phyloP scores from a whole-genome alignment of 83 land plant genomes.

The Thuja plicata region DNA sequence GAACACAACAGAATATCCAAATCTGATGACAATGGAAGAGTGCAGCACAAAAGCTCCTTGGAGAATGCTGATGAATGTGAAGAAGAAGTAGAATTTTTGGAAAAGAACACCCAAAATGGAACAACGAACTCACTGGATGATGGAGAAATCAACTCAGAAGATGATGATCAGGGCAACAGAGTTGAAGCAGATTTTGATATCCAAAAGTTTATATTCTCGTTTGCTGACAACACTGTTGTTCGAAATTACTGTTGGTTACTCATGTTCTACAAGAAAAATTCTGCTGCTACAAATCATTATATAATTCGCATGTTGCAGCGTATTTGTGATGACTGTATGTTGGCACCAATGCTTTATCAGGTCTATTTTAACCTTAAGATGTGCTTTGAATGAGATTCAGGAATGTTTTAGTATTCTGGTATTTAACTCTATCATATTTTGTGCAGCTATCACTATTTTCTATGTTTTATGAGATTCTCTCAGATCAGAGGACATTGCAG shows the following conservation, averaged over 20 bases:
- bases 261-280: slow-evolving; percentile 73
- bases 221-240: slow-evolving; percentile 66
- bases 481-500: slow-evolving; percentile 54
- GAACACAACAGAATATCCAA: background rate
- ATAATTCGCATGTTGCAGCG: slow-evolving; percentile 75
- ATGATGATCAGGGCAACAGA: slow-evolving; percentile 39
- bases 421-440: background rate
- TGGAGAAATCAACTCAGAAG: slow-evolving; percentile 30
- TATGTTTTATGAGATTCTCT: slow-evolving; percentile 73
- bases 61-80: slow-evolving; percentile 6
- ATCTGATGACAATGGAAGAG: background rate
- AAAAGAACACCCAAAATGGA: background rate
- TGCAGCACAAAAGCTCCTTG: background rate
- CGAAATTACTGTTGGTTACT: slow-evolving; percentile 94
- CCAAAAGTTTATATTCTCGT: slow-evolving; percentile 42
- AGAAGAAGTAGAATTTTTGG: slow-evolving; percentile 19
- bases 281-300: slow-evolving; percentile 70
- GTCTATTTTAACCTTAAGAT: slow-evolving; percentile 28
- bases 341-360: slow-evolving; percentile 96
- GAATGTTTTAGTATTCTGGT: background rate
- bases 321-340: slow-evolving; percentile 77
- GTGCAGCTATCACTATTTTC: slow-evolving; percentile 83
- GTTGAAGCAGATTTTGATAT: slow-evolving; percentile 77
- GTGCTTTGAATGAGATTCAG: background rate
- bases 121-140: slow-evolving; percentile 2